A percentile compares a stretch with the other conserved stretches of the same genome.
These are phyloP conservation scores for Penicillium lividum DNA, from an alignment of 495 filamentous ascomycete species.

Conservation along the genomic window DNA sequence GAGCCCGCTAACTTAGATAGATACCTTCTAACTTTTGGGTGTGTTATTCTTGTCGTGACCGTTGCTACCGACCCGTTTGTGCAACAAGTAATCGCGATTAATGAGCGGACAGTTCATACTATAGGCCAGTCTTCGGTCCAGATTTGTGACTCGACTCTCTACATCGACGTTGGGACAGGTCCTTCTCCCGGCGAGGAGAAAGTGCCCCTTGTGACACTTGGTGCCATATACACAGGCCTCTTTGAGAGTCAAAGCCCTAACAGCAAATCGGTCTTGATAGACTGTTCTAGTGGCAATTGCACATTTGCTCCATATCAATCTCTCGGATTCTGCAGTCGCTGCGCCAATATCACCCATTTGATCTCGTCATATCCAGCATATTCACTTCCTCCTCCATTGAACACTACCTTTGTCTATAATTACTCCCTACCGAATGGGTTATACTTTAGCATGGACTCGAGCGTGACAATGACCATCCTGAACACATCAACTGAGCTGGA, in stretches of 20 bases:
- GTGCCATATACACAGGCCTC: conserved; percentile 42
- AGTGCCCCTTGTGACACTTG: conserved; percentile 32
- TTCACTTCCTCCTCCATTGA: conserved; percentile 16
- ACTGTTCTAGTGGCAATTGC: conserved; percentile 48
- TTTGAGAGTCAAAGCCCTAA: conserved; percentile 23
- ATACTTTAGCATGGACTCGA: no score
- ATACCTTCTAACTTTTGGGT: conserved; percentile 42
- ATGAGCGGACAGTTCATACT: conserved; percentile 19
- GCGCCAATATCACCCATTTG: conserved; percentile 37
- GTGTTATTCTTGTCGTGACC: conserved; percentile 37
- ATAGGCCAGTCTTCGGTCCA: conserved; percentile 23
- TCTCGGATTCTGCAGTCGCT: conserved; percentile 44
- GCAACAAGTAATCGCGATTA: conserved; percentile 43
- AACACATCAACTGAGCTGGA: conserved; percentile 20
- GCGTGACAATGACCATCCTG: conserved; percentile 14
- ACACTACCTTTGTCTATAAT: conserved; percentile 13
- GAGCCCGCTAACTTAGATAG: no score
- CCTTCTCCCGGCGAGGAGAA: conserved; percentile 30
- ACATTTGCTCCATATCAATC: conserved; percentile 45
- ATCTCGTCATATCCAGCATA: no score
- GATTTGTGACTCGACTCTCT: conserved; percentile 27
- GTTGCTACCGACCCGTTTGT: conserved; percentile 46
- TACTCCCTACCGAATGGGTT: conserved; percentile 28
- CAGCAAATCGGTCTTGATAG: conserved; percentile 20
- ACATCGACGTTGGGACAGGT: conserved; percentile 28